phyloP scores from a whole-genome alignment of 2,329 filamentous ascomycete species.

The Colletotrichum filicis region DNA sequence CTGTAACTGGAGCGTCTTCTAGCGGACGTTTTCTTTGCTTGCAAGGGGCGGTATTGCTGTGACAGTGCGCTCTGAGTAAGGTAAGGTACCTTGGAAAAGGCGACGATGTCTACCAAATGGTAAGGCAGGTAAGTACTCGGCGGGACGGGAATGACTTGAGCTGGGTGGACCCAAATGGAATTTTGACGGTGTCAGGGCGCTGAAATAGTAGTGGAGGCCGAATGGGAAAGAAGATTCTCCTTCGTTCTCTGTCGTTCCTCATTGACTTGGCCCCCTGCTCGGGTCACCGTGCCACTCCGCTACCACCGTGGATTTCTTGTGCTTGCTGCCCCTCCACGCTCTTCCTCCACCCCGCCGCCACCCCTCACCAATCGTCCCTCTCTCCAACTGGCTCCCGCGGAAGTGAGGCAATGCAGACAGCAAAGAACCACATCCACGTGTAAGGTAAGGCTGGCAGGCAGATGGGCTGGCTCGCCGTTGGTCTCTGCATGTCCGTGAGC shows the following conservation, averaged over 20 bases:
- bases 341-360: constrained; percentile 26
- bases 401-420: background rate
- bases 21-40: background rate
- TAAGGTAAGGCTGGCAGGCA: background rate
- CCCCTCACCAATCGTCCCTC: constrained; percentile 23
- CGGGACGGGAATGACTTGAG: background rate
- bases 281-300: background rate
- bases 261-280: background rate
- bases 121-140: too few species aligned
- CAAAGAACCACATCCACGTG: background rate
- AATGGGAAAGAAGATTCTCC: constrained; percentile 39
- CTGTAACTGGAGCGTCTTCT: background rate
- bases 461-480: background rate
- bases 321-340: background rate
- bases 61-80: background rate
- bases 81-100: background rate
- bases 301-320: background rate
- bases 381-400: constrained; percentile 4
- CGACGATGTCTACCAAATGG: background rate
- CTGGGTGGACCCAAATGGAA: background rate
- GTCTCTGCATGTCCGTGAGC: background rate
- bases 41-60: background rate
- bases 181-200: constrained; percentile 16
- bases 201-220: constrained; percentile 32
- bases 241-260: constrained; percentile 30